Percentiles rank a stretch among this genome's conserved stretches.
Evolutionary conservation across 2,329 filamentous ascomycete genomes (phyloP).

Genomic region (Ambrosiella cleistominuta): DNA sequence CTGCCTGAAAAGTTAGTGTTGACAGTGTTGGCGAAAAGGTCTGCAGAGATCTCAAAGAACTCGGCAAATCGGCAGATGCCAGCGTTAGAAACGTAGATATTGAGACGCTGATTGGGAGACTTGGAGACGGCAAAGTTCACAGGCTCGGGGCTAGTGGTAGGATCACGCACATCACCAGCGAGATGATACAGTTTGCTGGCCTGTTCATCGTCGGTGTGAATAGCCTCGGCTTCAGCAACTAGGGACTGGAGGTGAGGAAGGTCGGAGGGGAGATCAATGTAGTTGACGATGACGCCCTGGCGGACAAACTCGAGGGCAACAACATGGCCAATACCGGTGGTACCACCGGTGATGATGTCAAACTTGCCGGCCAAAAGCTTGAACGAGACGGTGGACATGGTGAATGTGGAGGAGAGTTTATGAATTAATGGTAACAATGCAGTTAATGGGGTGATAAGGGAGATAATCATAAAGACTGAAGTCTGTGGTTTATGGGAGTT

Average conservation of each 20-base stretch:
- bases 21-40: slow-evolving; percentile 55
- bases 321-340: slow-evolving; percentile 72
- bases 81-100: slow-evolving; percentile 76
- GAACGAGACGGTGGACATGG: slow-evolving; percentile 12
- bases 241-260: slow-evolving; percentile 34
- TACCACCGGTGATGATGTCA: slow-evolving; percentile 72
- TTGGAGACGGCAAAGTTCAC: slow-evolving; percentile 46
- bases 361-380: slow-evolving; percentile 55
- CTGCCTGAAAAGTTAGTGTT: slow-evolving; percentile 70
- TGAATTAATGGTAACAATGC: too few species aligned
- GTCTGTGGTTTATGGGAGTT: too few species aligned
- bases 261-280: slow-evolving; percentile 44
- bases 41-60: slow-evolving; percentile 55
- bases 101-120: slow-evolving; percentile 39
- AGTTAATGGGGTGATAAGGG: neutral
- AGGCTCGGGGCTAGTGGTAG: slow-evolving; percentile 50
- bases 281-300: slow-evolving; percentile 71
- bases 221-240: slow-evolving; percentile 30
- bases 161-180: slow-evolving; percentile 59
- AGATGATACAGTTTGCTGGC: slow-evolving; percentile 40
- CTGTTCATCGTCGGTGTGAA: slow-evolving; percentile 20
- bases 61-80: slow-evolving; percentile 79
- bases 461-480: neutral
- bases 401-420: neutral
- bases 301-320: slow-evolving; percentile 63